phyloP scores from a whole-genome alignment of 768 basidiomycete species.

The Cystofilobasidium bisporidii region DNA sequence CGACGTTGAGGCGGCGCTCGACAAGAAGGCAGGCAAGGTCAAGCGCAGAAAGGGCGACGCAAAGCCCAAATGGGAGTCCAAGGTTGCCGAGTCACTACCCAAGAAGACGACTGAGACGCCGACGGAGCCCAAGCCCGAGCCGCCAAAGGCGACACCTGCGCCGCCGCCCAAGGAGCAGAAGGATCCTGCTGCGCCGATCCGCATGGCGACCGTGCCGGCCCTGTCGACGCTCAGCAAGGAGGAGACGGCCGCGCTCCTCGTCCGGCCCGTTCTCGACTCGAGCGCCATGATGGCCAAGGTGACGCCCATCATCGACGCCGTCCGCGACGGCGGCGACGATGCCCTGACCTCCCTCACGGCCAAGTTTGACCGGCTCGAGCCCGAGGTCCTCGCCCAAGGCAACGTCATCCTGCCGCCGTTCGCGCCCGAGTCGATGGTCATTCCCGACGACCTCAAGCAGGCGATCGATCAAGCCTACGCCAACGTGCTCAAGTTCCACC shows the following conservation, averaged over 20 bases:
- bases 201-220: conserved; percentile 60
- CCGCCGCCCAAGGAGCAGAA: conserved; percentile 31
- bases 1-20: conserved; percentile 74
- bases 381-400: conserved; percentile 43
- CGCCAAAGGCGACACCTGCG: conserved; percentile 33
- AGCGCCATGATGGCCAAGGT: conserved; percentile 87
- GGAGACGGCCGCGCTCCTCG: conserved; percentile 61
- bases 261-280: conserved; percentile 76
- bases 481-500: conserved; percentile 58
- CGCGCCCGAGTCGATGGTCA: conserved; percentile 51
- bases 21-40: conserved; percentile 74
- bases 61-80: conserved; percentile 55
- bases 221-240: conserved; percentile 45
- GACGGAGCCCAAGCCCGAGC: conserved; percentile 28
- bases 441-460: conserved; percentile 51
- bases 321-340: conserved; percentile 70
- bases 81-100: conserved; percentile 23
- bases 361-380: conserved; percentile 71
- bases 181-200: conserved; percentile 48
- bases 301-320: conserved; percentile 82
- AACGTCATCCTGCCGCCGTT: conserved; percentile 74
- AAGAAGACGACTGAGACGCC: conserved; percentile 23
- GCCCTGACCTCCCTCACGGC: conserved; percentile 81
- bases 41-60: conserved; percentile 83
- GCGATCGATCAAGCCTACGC: conserved; percentile 85